Percentiles rank a stretch among this genome's conserved stretches.
Evolutionary conservation across 2,329 filamentous ascomycete genomes (phyloP).

Genomic region (Graphilbum ipis-grandicollis): DNA sequence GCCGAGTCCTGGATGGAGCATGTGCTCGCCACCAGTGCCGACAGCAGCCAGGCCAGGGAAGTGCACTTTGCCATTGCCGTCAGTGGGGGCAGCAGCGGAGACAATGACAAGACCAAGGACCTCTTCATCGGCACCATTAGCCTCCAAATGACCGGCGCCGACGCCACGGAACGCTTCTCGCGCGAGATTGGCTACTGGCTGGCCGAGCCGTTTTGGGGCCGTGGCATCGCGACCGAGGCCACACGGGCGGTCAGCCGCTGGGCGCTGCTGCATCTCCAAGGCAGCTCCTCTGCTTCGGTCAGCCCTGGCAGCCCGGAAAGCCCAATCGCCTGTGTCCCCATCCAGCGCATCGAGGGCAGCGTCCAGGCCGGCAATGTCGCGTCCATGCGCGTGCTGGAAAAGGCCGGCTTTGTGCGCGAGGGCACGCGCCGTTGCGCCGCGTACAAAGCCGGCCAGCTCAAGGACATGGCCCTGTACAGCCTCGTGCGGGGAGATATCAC

Average conservation of each 20-base stretch:
- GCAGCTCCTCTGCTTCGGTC: too few species aligned
- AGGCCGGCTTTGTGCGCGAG: constrained; percentile 25
- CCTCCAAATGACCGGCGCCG: constrained; percentile 17
- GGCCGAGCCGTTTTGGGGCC: constrained; percentile 23
- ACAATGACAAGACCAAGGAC: constrained; percentile 5
- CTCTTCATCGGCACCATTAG: constrained; percentile 24
- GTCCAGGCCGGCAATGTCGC: constrained; percentile 21
- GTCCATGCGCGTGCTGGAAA: constrained; percentile 24
- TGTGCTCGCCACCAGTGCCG: constrained; percentile 2
- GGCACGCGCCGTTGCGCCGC: constrained; percentile 22
- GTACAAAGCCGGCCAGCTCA: constrained; percentile 22
- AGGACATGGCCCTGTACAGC: constrained; percentile 21
- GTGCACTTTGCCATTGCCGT: neutral
- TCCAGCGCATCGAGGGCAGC: constrained; percentile 23
- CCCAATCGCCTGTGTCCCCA: constrained; percentile 9
- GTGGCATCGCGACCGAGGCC: constrained; percentile 25
- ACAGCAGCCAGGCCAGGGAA: neutral
- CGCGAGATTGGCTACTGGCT: constrained; percentile 34
- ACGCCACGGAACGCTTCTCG: constrained; percentile 19
- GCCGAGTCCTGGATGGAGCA: constrained; percentile 16
- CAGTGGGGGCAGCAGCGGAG: too few species aligned
- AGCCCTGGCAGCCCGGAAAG: too few species aligned
- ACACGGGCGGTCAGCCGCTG: constrained; percentile 21
- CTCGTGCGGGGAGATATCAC: constrained; percentile 11
- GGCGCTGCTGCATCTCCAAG: too few species aligned